These are phyloP conservation scores for Ophiostoma pallidulum DNA, from an alignment of 2,329 filamentous ascomycete species.

Conservation along the genomic window DNA sequence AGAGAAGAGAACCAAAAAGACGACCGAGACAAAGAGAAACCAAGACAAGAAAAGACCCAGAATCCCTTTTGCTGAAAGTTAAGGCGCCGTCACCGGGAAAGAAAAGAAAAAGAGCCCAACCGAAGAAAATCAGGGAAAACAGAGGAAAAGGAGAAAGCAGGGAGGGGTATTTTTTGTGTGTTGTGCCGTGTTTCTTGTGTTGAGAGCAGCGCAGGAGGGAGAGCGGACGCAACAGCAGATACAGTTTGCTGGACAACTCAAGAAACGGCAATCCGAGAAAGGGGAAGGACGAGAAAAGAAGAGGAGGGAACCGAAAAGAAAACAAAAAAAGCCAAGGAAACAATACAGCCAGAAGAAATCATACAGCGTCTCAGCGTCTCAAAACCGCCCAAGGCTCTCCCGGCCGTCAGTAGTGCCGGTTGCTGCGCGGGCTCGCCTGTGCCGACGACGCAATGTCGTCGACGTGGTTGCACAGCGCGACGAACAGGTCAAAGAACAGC, in stretches of 20 bases:
- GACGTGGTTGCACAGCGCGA: constrained; percentile 86
- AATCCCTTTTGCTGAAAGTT: too few relatives aligned
- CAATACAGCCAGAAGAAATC: too few relatives aligned
- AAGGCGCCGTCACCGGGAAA: too few relatives aligned
- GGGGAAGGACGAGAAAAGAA: background rate
- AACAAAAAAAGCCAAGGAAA: background rate
- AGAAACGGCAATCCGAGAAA: too few relatives aligned
- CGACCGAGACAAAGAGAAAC: too few relatives aligned
- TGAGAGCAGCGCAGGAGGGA: background rate
- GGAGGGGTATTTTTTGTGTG: constrained; percentile 5
- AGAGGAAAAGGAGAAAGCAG: too few relatives aligned
- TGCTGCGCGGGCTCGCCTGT: constrained; percentile 30
- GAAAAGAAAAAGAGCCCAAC: background rate
- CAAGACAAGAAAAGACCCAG: too few relatives aligned
- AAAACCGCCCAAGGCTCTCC: too few relatives aligned
- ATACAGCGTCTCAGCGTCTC: too few relatives aligned
- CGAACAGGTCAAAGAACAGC: constrained; percentile 89
- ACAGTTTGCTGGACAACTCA: background rate
- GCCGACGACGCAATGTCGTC: constrained; percentile 55
- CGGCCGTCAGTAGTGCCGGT: constrained; percentile 23
- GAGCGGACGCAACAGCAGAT: background rate
- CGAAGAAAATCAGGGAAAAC: too few relatives aligned
- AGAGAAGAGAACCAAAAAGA: background rate
- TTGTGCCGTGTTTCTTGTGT: background rate
- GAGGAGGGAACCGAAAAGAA: background rate